Conservation (phyloP, 805 yeast genomes). For the Starmerella stigmatis region DNA sequence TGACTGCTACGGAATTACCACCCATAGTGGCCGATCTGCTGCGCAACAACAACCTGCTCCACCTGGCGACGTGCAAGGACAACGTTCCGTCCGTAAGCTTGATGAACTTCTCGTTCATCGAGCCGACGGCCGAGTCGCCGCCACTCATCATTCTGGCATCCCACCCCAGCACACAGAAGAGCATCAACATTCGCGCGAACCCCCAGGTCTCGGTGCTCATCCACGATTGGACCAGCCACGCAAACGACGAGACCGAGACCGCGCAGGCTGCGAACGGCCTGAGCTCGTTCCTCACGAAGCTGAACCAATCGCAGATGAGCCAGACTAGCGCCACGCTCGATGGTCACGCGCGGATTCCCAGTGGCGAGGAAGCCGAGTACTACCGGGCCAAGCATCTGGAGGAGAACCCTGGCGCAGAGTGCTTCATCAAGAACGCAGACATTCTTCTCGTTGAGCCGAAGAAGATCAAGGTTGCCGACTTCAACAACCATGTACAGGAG, state of each 20-base stretch:
- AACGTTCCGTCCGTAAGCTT: constrained; percentile 76
- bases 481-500: constrained; percentile 19
- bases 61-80: constrained; percentile 69
- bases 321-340: constrained; percentile 71
- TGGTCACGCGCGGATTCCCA: constrained; percentile 54
- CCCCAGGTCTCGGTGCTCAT: constrained; percentile 72
- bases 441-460: constrained; percentile 54
- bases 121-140: constrained; percentile 23
- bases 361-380: constrained; percentile 43
- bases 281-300: constrained; percentile 53
- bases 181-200: constrained; percentile 53
- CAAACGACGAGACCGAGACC: constrained; percentile 45
- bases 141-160: constrained; percentile 49
- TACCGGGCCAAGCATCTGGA: constrained; percentile 53
- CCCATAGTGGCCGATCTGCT: constrained; percentile 18
- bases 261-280: constrained; percentile 29
- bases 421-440: constrained; percentile 54
- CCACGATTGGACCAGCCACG: constrained; percentile 63
- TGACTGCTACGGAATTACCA: constrained; percentile 12
- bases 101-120: constrained; percentile 69
- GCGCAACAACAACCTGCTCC: constrained; percentile 37
- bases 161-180: constrained; percentile 61
- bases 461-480: constrained; percentile 68
- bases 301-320: constrained; percentile 71
- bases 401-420: constrained; percentile 57